These are phyloP conservation scores for Aureobasidium sp. DNA, from an alignment of 2,329 filamentous ascomycete genomes.

Conservation along the genomic window DNA sequence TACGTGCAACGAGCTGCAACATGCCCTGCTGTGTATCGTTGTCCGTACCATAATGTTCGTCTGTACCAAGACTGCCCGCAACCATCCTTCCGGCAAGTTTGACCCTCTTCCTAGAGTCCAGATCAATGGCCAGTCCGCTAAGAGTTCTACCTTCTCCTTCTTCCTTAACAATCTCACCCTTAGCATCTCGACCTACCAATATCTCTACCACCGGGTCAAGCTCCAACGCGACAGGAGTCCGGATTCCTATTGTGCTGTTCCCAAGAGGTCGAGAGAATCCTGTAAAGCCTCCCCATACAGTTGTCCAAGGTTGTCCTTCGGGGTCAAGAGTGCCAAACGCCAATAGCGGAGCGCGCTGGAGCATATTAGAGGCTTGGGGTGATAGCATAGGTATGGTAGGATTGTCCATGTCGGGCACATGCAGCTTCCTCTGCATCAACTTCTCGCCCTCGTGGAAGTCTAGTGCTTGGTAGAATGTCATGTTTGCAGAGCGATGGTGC, in stretches of 20 bases:
- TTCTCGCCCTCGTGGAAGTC: conserved; percentile 73
- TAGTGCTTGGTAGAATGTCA: conserved; percentile 50
- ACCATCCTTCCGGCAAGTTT: conserved; percentile 79
- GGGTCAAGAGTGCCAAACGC: conserved; percentile 78
- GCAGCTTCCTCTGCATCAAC: conserved; percentile 69
- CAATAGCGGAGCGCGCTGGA: conserved; percentile 71
- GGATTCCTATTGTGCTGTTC: conserved; percentile 69
- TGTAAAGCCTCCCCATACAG: conserved; percentile 77
- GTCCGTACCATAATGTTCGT: conserved; percentile 24
- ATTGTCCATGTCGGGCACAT: conserved; percentile 65
- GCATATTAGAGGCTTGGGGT: conserved; percentile 64
- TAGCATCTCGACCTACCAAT: conserved; percentile 57
- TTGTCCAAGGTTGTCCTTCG: conserved; percentile 76
- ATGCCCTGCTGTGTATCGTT: conserved; percentile 39
- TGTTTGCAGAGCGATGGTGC: conserved; percentile 24
- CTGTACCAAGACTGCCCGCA: conserved; percentile 60
- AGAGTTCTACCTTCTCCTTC: conserved; percentile 58
- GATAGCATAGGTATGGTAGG: conserved; percentile 73
- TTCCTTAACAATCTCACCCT: conserved; percentile 49
- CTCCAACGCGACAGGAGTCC: conserved; percentile 63
- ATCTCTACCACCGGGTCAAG: conserved; percentile 76
- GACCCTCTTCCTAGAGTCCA: conserved; percentile 73
- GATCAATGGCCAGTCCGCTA: conserved; percentile 67
- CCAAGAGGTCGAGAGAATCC: conserved; percentile 74
- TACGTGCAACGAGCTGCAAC: conserved; percentile 67